These are phyloP conservation scores for Nannizzia gypsea DNA, from an alignment of 2,329 filamentous ascomycete species.

Conservation along the genomic window DNA sequence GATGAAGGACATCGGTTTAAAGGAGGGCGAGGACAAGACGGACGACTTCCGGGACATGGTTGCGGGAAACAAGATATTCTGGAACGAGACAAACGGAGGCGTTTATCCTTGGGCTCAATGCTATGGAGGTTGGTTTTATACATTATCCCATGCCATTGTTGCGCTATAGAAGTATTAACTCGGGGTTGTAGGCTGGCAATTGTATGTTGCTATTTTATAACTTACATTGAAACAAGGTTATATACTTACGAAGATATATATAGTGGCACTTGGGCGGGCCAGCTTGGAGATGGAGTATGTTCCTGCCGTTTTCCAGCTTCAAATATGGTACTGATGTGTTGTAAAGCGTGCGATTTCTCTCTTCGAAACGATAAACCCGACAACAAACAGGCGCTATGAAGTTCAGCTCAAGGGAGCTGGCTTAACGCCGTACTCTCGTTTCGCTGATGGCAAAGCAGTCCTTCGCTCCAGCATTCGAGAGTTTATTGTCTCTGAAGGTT, in stretches of 20 bases:
- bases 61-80: slow-evolving; percentile 70
- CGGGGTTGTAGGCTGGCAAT: slow-evolving; percentile 35
- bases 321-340: background rate
- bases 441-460: slow-evolving; percentile 91
- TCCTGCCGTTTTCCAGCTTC: background rate
- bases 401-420: slow-evolving; percentile 91
- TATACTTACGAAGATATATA: slow-evolving; percentile 26
- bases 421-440: slow-evolving; percentile 85
- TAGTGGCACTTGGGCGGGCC: slow-evolving; percentile 79
- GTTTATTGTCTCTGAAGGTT: slow-evolving; percentile 79
- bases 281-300: slow-evolving; percentile 70
- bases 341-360: slow-evolving; percentile 67
- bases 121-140: slow-evolving; percentile 61
- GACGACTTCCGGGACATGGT: slow-evolving; percentile 67
- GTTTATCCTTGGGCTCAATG: slow-evolving; percentile 98
- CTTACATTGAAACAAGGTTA: slow-evolving; percentile 10
- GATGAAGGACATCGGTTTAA: slow-evolving; percentile 68
- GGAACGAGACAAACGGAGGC: slow-evolving; percentile 59
- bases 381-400: slow-evolving; percentile 65
- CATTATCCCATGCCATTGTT: background rate
- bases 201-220: slow-evolving; percentile 24
- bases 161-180: background rate
- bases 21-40: slow-evolving; percentile 53
- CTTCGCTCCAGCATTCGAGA: slow-evolving; percentile 86
- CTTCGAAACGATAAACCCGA: slow-evolving; percentile 73